These are phyloP conservation scores for Fraxinus excelsior DNA, from an alignment of 257 asterid species.

Conservation along the genomic window DNA sequence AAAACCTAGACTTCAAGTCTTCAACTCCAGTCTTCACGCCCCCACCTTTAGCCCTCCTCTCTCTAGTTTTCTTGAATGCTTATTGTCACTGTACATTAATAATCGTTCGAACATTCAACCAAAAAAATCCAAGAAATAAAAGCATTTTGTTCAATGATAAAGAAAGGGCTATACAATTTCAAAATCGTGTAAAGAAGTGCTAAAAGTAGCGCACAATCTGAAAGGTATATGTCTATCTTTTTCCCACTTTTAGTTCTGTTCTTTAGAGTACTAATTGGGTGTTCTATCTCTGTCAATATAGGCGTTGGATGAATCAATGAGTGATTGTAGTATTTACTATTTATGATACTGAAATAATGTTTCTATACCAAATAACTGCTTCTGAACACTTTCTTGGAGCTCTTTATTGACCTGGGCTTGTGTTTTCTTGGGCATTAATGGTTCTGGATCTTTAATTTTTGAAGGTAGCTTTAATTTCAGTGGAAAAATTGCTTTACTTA, in stretches of 20 bases:
- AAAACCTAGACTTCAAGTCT: no score
- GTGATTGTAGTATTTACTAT: slow-evolving; percentile 32
- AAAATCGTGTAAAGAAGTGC: slow-evolving; percentile 29
- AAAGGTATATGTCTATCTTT: slow-evolving; percentile 49
- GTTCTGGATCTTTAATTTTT: slow-evolving; percentile 30
- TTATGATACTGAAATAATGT: slow-evolving; percentile 43
- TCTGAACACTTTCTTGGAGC: slow-evolving; percentile 37
- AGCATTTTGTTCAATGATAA: slow-evolving; percentile 9
- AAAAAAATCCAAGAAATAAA: slow-evolving; percentile 22
- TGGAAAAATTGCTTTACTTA: no score
- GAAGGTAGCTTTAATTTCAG: slow-evolving; percentile 39
- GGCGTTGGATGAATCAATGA: slow-evolving; percentile 29
- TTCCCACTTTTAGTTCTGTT: slow-evolving; percentile 46
- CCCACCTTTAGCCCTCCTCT: no score
- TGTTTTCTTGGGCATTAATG: slow-evolving; percentile 42
- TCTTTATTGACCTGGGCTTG: slow-evolving; percentile 37
- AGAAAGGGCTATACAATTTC: slow-evolving; percentile 25
- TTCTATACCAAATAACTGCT: slow-evolving; percentile 43
- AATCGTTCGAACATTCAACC: slow-evolving; percentile 31
- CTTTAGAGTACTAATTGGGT: slow-evolving; percentile 41
- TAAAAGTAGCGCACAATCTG: slow-evolving; percentile 46
- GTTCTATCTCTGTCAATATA: slow-evolving; percentile 29
- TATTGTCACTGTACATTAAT: slow-evolving; percentile 35
- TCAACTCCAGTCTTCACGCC: no score
- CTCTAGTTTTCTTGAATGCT: slow-evolving; percentile 44